A percentile compares a stretch with the other conserved stretches of the same genome.
Evolutionary conservation across 78 protist genomes (phyloP).

Genomic region (Chrysochromulina tobinii): DNA sequence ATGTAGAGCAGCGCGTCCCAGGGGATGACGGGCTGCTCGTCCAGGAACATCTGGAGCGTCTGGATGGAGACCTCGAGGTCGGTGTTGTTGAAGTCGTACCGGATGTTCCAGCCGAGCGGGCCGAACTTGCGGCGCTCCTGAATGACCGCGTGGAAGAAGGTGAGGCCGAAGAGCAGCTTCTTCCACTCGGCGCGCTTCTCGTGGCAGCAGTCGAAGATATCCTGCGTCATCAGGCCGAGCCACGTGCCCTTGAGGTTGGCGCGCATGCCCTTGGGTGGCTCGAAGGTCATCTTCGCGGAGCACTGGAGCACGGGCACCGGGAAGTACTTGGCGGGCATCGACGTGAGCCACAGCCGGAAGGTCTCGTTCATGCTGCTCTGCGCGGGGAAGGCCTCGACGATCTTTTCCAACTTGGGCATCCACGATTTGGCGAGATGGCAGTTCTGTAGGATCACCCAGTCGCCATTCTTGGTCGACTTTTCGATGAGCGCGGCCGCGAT

Average conservation of each 20-base stretch:
- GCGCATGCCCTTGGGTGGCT: conserved; percentile 84
- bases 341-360: conserved; percentile 81
- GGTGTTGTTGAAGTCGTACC: conserved; percentile 76
- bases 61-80: conserved; percentile 75
- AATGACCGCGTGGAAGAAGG: conserved; percentile 80
- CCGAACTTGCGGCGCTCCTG: conserved; percentile 87
- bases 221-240: neutral
- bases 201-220: neutral
- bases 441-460: conserved; percentile 79
- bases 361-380: conserved; percentile 15
- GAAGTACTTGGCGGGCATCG: conserved; percentile 73
- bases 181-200: conserved; percentile 46
- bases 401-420: conserved; percentile 76
- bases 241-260: conserved; percentile 63
- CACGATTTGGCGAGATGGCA: conserved; percentile 87
- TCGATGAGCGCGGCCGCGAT: conserved; percentile 42
- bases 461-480: conserved; percentile 48
- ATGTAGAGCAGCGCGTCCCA: conserved; percentile 78
- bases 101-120: conserved; percentile 62
- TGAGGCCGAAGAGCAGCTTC: conserved; percentile 71
- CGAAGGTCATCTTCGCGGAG: conserved; percentile 79
- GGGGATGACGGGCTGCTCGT: conserved; percentile 64
- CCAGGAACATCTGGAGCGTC: conserved; percentile 55
- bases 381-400: conserved; percentile 22
- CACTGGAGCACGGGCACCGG: conserved; percentile 82